A percentile compares a stretch with the other conserved stretches of the same genome.
phyloP scores from a whole-genome alignment of 192 early-diverging fungal species.

The Gonapodya sp. region DNA sequence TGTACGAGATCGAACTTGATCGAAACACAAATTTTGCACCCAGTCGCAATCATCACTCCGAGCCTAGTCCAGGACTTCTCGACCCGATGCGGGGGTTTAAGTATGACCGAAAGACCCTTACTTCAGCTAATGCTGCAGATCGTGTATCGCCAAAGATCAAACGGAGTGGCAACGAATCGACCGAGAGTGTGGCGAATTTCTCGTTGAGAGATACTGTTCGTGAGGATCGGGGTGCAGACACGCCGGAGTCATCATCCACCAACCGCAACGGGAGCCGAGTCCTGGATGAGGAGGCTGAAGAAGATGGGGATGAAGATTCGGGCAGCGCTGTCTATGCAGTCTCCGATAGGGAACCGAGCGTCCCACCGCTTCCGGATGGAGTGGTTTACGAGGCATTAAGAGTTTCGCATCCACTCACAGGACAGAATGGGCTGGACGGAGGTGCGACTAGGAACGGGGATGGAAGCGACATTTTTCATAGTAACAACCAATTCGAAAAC shows the following conservation, averaged over 20 bases:
- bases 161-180: not conserved
- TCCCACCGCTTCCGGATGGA: not conserved
- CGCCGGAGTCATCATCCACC: not conserved
- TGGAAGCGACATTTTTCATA: no score
- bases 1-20: conserved; percentile 76
- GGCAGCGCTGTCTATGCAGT: not conserved
- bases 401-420: not conserved
- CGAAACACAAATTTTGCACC: conserved; percentile 57
- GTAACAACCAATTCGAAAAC: no score
- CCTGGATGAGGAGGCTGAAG: not conserved
- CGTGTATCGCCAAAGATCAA: not conserved
- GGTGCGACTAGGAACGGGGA: not conserved
- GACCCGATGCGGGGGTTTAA: not conserved
- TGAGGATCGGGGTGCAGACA: not conserved
- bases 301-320: conserved; percentile 1
- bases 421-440: not conserved
- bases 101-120: no score
- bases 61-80: not conserved
- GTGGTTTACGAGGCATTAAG: not conserved
- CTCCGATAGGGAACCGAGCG: not conserved
- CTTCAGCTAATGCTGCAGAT: not conserved
- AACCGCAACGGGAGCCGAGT: not conserved
- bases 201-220: not conserved
- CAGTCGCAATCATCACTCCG: not conserved
- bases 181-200: not conserved